A percentile compares a stretch with the other conserved stretches of the same genome.
phyloP scores from a whole-genome alignment of 306 rosid genomes.

The Senna tora region DNA sequence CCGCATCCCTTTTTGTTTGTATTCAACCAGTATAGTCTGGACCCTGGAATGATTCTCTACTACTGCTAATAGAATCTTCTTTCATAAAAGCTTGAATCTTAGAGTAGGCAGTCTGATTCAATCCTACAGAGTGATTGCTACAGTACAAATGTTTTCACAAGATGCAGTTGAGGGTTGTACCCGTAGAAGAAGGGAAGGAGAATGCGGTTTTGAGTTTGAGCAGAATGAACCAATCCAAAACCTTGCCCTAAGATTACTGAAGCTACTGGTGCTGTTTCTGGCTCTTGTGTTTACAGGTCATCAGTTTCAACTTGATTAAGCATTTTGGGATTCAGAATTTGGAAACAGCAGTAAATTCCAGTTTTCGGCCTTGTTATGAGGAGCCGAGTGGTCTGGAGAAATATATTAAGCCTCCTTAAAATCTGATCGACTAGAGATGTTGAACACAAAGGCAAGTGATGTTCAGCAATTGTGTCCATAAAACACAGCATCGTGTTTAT shows the following conservation, averaged over 20 bases:
- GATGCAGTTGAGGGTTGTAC: conserved; percentile 76
- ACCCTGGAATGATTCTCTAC: too few species aligned
- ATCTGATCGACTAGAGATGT: conserved; percentile 66
- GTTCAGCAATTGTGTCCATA: too few species aligned
- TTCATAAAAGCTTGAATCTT: background rate
- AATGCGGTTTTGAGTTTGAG: conserved; percentile 34
- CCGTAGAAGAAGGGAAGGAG: conserved; percentile 81
- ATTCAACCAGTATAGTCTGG: too few species aligned
- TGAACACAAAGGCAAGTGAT: too few species aligned
- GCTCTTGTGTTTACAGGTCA: conserved; percentile 62
- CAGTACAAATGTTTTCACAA: conserved; percentile 12
- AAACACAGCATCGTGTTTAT: too few species aligned
- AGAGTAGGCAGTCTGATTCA: background rate
- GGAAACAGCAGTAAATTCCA: conserved; percentile 51
- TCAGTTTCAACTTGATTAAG: conserved; percentile 72
- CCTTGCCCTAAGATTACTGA: conserved; percentile 66
- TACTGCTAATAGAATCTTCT: too few species aligned
- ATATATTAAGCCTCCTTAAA: conserved; percentile 70
- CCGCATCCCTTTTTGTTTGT: too few species aligned
- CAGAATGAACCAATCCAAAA: conserved; percentile 58
- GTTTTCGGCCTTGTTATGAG: conserved; percentile 69
- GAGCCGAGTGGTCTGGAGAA: conserved; percentile 57
- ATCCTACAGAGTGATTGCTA: too few species aligned
- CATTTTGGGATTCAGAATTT: conserved; percentile 69
- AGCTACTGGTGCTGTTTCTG: conserved; percentile 65